Evolutionary conservation across 352 stramenopile species (phyloP).

Genomic region (Globisporangium solare): DNA sequence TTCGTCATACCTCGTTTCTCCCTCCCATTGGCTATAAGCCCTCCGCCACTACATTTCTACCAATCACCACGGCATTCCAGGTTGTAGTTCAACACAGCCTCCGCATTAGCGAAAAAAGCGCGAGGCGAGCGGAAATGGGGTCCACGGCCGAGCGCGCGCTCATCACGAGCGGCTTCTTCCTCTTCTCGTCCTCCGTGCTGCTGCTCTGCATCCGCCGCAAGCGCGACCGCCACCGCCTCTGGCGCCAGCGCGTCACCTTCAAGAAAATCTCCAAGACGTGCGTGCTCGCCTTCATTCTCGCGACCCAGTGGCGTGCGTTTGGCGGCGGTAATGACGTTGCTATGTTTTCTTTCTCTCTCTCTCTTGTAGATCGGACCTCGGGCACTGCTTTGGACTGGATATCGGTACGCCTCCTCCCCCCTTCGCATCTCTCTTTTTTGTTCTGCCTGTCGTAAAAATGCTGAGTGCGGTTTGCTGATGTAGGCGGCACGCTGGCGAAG

Average conservation of each 20-base stretch:
- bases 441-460: background rate
- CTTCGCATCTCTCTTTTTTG: background rate
- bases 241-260: slow-evolving; percentile 70
- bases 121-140: background rate
- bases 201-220: slow-evolving; percentile 66
- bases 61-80: too few species aligned
- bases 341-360: background rate
- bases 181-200: slow-evolving; percentile 64
- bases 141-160: slow-evolving; percentile 27
- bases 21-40: too few species aligned
- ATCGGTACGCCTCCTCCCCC: slow-evolving; percentile 45
- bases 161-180: slow-evolving; percentile 58
- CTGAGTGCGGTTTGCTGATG: background rate
- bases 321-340: background rate
- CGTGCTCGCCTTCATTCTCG: background rate
- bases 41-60: too few species aligned
- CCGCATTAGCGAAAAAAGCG: background rate
- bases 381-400: slow-evolving; percentile 80
- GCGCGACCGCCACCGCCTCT: slow-evolving; percentile 55
- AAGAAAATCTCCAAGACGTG: slow-evolving; percentile 87
- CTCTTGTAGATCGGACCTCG: slow-evolving; percentile 65
- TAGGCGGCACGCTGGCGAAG: slow-evolving; percentile 92
- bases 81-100: slow-evolving; percentile 1
- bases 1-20: too few species aligned
- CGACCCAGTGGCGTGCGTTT: too few species aligned